Evolutionary conservation across 139 green algal species (phyloP), one percentile per base, ranked within the genome.

Genomic region (Coelastrella sp.): DNA sequence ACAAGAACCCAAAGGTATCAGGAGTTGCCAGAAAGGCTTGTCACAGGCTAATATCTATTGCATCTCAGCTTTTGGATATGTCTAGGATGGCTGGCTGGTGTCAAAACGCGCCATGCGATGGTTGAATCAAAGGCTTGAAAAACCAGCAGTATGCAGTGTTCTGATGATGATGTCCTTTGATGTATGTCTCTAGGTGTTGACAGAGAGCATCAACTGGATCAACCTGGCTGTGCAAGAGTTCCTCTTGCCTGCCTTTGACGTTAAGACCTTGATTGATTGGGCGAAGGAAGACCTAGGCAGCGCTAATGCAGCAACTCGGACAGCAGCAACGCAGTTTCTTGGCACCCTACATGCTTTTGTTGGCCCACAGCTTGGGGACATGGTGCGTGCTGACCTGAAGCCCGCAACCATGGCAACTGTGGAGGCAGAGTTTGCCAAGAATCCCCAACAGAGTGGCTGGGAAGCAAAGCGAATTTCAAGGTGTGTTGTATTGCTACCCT

Each of bases 1-100:
- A 98, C 89, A 99, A 98, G 90, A 99, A 98, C 88, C 97, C 97
- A 50, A 99, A 99, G 91, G 96, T 95, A 34, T 27, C 5, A 64
- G 4, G 6, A 32, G 17, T 21, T 64, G 2, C 30, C 17, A 9
- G 45, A 57, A 9, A 57, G 45, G 45, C 11, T 23, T 57, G 45
- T 57, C 45, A 23, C 45, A n/a, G n/a, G n/a, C n/a, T n/a, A n/a
- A n/a, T n/a, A n/a, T n/a, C n/a, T n/a, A n/a, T n/a, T n/a, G n/a
- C n/a, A n/a, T n/a, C n/a, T n/a, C n/a, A n/a, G n/a, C n/a, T n/a
- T n/a, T n/a, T n/a, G n/a, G n/a, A n/a, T n/a, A n/a, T n/a, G n/a
- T n/a, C n/a, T n/a, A n/a, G n/a, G 45, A 53, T 53, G 45, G 45
- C 45, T 53, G 45, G n/a, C n/a, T n/a, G n/a, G n/a, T n/a, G n/a